Base-by-base conservation (phyloP, 169 alveolate genomes). In the Theileria parva region DNA sequence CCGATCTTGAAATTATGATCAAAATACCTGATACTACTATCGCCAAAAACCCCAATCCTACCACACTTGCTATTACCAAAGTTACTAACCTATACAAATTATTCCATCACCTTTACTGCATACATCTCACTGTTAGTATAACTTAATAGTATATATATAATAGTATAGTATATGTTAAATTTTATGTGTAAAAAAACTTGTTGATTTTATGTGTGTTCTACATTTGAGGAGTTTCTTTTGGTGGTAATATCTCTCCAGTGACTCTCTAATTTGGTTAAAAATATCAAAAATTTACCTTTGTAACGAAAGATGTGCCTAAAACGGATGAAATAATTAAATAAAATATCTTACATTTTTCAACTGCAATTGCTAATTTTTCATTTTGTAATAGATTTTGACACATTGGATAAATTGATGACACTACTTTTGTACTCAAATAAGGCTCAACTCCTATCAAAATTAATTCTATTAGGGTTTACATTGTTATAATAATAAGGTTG, bases 141-240 rank as follows among this genome's bases (percentile, higher is more conserved):
- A 32, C 5, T 32, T 32, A 32, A 32, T 32, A 32, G 37, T 32
- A 32, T 32, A 32, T 2, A 44, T 44, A 44, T 44, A 44, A 44
- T 44, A 44, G 53, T 44, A 44, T 44, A 44, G n/a, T 37, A 37
- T 37, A 13, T 44, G 0, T 4, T 8, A 44, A 4, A 44, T 4
- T 44, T 11, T 44, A 44, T 44, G 8, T 32, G 53, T 13, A 11
- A 44, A 44, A 44, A 15, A 48, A 15, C 2, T 2, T 0, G 50
- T 50, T 27, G 2, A 15, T 9, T 39, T 8, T 11, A 37, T 25
- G 9, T 3, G 21, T 55, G 19, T 53, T 79, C 13, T 77, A 83
- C 89, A 83, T 83, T 57, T 83, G 89, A 37, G 77, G 86, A 2
- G 81, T 83, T 32, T 83, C 89, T 73, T 83, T 77, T 28, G 89